Conservation (phyloP, 768 basidiomycete species). For the Tubosaeta sp. region DNA sequence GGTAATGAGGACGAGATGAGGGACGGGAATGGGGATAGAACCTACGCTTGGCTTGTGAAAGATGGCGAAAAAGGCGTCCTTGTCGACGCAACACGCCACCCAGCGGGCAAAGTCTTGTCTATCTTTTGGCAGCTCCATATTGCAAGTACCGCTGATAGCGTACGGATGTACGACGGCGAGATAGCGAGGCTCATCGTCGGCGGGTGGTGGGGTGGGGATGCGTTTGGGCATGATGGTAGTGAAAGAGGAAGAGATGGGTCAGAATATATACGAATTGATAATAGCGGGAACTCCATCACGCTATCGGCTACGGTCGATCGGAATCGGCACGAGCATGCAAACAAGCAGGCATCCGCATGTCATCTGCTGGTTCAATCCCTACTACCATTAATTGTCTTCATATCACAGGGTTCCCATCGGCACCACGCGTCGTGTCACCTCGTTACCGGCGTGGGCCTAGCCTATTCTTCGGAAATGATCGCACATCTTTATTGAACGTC, state of each 20-base stretch:
- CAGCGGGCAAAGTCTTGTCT: slow-evolving; percentile 37
- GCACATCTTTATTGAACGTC: too few species aligned
- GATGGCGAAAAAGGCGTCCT: slow-evolving; percentile 34
- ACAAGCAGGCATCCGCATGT: too few species aligned
- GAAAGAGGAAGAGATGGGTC: not conserved
- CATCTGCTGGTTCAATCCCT: too few species aligned
- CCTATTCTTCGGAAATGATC: too few species aligned
- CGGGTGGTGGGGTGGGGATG: slow-evolving; percentile 37
- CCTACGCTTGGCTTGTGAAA: slow-evolving; percentile 44
- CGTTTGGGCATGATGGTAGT: slow-evolving; percentile 38
- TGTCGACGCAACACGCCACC: slow-evolving; percentile 39
- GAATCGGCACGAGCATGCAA: not conserved
- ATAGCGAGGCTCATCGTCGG: slow-evolving; percentile 42
- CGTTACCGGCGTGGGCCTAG: too few species aligned
- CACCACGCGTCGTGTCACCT: too few species aligned
- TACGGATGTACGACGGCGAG: slow-evolving; percentile 44
- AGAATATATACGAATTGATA: not conserved
- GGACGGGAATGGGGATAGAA: slow-evolving; percentile 1
- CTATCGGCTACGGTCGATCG: not conserved
- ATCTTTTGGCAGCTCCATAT: slow-evolving; percentile 38
- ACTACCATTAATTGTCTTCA: too few species aligned
- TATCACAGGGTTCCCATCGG: too few species aligned
- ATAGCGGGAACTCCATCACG: too few species aligned
- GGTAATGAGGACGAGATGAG: not conserved
- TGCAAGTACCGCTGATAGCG: slow-evolving; percentile 34